Base-by-base conservation (phyloP, 2,329 filamentous ascomycete genomes). In the Fusarium sulawesiense region DNA sequence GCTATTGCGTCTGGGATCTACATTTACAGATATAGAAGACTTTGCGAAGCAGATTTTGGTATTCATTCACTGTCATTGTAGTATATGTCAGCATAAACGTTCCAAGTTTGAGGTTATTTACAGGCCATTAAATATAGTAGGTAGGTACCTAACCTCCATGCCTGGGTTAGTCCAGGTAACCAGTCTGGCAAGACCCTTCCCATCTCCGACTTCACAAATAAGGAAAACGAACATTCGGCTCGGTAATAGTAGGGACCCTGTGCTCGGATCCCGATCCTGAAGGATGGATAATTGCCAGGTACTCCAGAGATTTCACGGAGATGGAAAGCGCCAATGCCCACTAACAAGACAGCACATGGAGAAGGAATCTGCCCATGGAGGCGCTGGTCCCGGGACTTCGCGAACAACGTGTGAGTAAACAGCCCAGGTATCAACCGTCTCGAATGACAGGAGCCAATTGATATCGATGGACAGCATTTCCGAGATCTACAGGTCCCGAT, bases 321-420 rank as follows among this genome's bases (percentile, higher is more conserved):
- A 74, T 62, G 56, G 41, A 51, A 47, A 56, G 56, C 56, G 61
- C 62, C 66, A 67, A 59, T 51, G 49, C 60, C 66, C 62, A 66
- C 67, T 60, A 60, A 66, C 34, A 66, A 72, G 34, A 70, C 73
- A 75, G 63, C 70, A 54, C 69, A 73, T 69, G 62, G 44, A 73
- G 60, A 58, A 51, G 41, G 57, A 66, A 76, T 76, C 73, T 72
- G 74, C 60, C 69, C 73, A 76, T 73, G 47, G 69, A 70, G 71
- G 71, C 72, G 71, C 56, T 63, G 56, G 47, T 70, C 65, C 73
- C 73, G 73, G 73, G 65, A 66, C 68, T 71, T 71, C 64, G 60
- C 68, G 68, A 70, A 71, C 64, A 71, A 71, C 68, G 68, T 71
- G 68, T 69, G 68, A 71, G 68, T 23, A 55, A 71, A 68, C 58